Percentiles rank a stretch among this genome's conserved stretches.
These are phyloP conservation scores for Saccharum hybrid DNA, from an alignment of 202 grass and related monocot species.

Conservation along the genomic window DNA sequence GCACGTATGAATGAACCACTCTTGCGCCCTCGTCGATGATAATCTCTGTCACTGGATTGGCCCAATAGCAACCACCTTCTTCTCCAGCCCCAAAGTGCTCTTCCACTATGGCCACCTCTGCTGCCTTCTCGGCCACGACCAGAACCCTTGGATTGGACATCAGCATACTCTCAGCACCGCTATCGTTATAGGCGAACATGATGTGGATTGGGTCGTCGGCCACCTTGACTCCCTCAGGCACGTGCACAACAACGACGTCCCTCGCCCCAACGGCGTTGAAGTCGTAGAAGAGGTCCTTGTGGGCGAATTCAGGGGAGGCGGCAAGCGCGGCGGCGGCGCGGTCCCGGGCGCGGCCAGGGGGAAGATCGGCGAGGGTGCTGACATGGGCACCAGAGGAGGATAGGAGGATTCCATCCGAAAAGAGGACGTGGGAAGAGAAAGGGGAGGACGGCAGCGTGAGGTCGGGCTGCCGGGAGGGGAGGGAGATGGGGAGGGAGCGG, in stretches of 20 bases:
- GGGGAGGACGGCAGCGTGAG: slow-evolving; percentile 40
- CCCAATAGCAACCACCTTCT: slow-evolving; percentile 75
- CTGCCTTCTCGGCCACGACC: slow-evolving; percentile 75
- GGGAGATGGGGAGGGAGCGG: slow-evolving; percentile 64
- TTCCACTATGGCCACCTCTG: slow-evolving; percentile 77
- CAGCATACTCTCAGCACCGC: slow-evolving; percentile 43
- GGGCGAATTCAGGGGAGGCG: slow-evolving; percentile 52
- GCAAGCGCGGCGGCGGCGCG: slow-evolving; percentile 55
- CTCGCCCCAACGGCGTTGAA: slow-evolving; percentile 76
- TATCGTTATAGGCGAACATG: slow-evolving; percentile 57
- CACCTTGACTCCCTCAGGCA: slow-evolving; percentile 54
- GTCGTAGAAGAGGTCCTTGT: slow-evolving; percentile 90
- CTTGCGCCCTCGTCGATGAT: slow-evolving; percentile 62
- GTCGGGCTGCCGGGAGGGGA: slow-evolving; percentile 42
- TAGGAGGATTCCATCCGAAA: slow-evolving; percentile 52
- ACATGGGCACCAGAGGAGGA: slow-evolving; percentile 54
- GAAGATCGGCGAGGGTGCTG: slow-evolving; percentile 52
- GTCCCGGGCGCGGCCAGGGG: slow-evolving; percentile 45
- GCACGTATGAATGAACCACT: slow-evolving; percentile 83
- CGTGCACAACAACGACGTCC: slow-evolving; percentile 71
- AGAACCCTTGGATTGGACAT: slow-evolving; percentile 94
- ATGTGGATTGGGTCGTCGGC: slow-evolving; percentile 71
- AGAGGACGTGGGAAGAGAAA: slow-evolving; percentile 48
- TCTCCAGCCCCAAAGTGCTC: slow-evolving; percentile 69
- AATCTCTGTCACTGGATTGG: slow-evolving; percentile 88